A percentile compares a stretch with the other conserved stretches of the same genome.
Conservation (phyloP, 768 basidiomycete species). For the Tylopilus subfusipes region DNA sequence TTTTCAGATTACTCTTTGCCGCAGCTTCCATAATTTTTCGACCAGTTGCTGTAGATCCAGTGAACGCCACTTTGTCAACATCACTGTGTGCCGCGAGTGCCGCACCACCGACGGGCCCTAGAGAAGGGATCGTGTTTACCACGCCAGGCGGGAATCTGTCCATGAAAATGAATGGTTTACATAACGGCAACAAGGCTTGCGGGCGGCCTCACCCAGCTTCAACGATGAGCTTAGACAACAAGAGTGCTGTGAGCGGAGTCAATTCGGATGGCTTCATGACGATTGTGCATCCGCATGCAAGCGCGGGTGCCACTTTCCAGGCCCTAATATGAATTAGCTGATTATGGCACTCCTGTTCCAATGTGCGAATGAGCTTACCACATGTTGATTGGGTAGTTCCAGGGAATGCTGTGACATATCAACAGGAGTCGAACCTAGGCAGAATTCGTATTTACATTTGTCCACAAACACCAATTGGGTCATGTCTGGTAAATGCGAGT, state of each 20-base stretch:
- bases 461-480: slow-evolving; percentile 92
- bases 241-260: slow-evolving; percentile 79
- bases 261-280: slow-evolving; percentile 94
- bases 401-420: slow-evolving; percentile 61
- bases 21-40: slow-evolving; percentile 90
- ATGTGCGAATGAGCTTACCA: slow-evolving; percentile 42
- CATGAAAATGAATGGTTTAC: slow-evolving; percentile 11
- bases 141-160: slow-evolving; percentile 89
- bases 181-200: slow-evolving; percentile 8
- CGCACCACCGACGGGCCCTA: slow-evolving; percentile 79
- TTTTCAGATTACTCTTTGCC: slow-evolving; percentile 91
- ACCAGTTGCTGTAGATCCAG: slow-evolving; percentile 87
- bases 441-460: slow-evolving; percentile 63
- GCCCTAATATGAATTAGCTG: slow-evolving; percentile 40
- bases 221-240: slow-evolving; percentile 72
- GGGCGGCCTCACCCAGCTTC: slow-evolving; percentile 70
- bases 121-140: slow-evolving; percentile 81
- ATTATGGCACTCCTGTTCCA: not conserved
- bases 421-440: slow-evolving; percentile 8
- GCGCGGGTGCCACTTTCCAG: slow-evolving; percentile 92
- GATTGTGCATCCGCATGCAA: slow-evolving; percentile 88
- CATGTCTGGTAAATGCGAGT: slow-evolving; percentile 81
- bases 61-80: slow-evolving; percentile 95
- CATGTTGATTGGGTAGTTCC: slow-evolving; percentile 92
- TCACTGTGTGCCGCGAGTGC: slow-evolving; percentile 78